Evolutionary conservation across 495 filamentous ascomycete species (phyloP).

Genomic region (Penicillium nucicola): DNA sequence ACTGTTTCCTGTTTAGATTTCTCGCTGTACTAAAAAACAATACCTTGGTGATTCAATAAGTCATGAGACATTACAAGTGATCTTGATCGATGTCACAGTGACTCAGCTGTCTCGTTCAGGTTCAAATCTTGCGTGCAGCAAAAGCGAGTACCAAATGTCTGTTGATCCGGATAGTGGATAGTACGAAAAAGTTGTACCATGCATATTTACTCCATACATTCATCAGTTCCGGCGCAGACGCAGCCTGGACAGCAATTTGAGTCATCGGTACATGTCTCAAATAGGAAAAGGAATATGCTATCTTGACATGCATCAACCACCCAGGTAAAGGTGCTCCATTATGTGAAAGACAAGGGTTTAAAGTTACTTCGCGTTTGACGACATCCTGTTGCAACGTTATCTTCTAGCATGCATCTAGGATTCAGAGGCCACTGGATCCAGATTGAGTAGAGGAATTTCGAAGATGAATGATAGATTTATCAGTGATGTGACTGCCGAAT

Average conservation of each 20-base stretch:
- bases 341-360: background rate
- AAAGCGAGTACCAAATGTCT: background rate
- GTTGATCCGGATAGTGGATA: background rate
- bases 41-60: background rate
- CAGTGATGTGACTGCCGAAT: too few relatives aligned
- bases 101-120: background rate
- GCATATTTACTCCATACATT: slow-evolving; percentile 8
- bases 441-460: background rate
- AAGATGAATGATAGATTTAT: too few relatives aligned
- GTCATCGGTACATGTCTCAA: background rate
- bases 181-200: background rate
- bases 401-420: background rate
- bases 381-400: background rate
- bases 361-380: background rate
- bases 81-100: background rate
- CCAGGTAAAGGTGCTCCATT: background rate
- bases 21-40: background rate
- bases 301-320: background rate
- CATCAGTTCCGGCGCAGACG: background rate
- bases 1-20: background rate
- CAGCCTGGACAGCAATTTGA: slow-evolving; percentile 11
- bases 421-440: background rate
- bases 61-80: background rate
- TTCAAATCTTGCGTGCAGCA: background rate
- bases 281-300: background rate